Conservation (phyloP, 106 monocot species). For the Dendrobium nobile region DNA sequence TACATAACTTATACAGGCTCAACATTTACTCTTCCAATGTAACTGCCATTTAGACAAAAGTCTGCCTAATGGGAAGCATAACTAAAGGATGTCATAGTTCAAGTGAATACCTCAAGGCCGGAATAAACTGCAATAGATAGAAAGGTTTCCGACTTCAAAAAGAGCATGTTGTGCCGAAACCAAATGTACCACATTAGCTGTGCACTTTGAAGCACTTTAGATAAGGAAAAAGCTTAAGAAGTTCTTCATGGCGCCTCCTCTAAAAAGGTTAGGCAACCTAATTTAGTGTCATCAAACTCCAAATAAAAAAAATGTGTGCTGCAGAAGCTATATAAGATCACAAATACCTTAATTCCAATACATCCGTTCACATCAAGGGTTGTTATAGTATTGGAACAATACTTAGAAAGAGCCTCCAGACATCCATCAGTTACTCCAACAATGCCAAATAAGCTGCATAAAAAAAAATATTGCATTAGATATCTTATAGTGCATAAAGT, state of each 20-base stretch:
- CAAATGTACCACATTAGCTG: constrained; percentile 26
- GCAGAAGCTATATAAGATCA: not conserved
- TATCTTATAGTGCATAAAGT: not conserved
- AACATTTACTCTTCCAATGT: too few relatives aligned
- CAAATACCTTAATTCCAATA: constrained; percentile 69
- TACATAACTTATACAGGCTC: too few relatives aligned
- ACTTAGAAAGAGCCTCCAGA: constrained; percentile 55
- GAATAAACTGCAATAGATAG: not conserved
- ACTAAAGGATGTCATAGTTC: too few relatives aligned
- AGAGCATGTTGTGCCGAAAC: not conserved
- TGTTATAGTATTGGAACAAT: constrained; percentile 60
- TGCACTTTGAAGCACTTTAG: constrained; percentile 91
- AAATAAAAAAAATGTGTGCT: not conserved
- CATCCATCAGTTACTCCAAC: constrained; percentile 76
- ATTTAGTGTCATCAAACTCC: not conserved
- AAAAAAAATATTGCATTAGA: not conserved
- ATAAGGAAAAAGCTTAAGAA: constrained; percentile 57
- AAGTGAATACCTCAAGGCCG: not conserved
- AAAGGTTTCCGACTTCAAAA: not conserved
- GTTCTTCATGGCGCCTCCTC: constrained; percentile 66
- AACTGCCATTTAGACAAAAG: too few relatives aligned
- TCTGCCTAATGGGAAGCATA: too few relatives aligned
- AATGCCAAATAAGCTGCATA: constrained; percentile 88
- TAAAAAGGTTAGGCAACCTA: constrained; percentile 12
- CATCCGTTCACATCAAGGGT: constrained; percentile 97